These are phyloP conservation scores for Cucurbita pepo DNA, from an alignment of 306 rosid species.

Conservation along the genomic window DNA sequence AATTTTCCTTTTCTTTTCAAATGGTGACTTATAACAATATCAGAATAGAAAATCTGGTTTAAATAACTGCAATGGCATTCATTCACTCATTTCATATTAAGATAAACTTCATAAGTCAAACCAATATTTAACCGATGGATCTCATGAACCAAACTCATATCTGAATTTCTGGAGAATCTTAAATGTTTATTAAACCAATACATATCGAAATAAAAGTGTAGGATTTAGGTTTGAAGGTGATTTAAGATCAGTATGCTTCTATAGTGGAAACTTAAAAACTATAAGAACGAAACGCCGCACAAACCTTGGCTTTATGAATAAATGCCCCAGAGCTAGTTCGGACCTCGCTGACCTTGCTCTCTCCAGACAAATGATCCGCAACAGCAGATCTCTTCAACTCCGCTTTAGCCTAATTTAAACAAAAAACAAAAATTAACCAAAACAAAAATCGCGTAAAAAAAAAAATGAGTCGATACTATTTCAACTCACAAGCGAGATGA, in stretches of 20 bases:
- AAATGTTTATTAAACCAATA: not conserved
- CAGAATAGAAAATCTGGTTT: not conserved
- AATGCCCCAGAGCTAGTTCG: conserved; percentile 97
- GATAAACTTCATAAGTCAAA: not conserved
- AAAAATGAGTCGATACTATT: not conserved
- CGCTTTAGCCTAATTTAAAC: conserved; percentile 50
- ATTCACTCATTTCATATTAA: not conserved
- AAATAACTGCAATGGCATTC: not conserved
- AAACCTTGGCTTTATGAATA: conserved; percentile 74
- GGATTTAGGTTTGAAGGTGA: not conserved
- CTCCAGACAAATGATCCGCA: conserved; percentile 63
- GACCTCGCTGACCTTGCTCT: conserved; percentile 62
- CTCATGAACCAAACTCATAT: not conserved
- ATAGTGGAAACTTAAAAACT: not conserved
- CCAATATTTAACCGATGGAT: not conserved
- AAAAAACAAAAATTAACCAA: not conserved
- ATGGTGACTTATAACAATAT: not conserved
- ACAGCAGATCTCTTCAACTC: conserved; percentile 95
- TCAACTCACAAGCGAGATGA: conserved; percentile 74
- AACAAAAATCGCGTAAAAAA: not conserved
- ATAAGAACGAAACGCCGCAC: not conserved
- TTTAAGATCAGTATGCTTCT: not conserved
- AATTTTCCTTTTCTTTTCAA: not conserved
- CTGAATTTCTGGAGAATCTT: not conserved
- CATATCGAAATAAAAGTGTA: not conserved